Evolutionary conservation across 2,329 filamentous ascomycete genomes (phyloP).

Genomic region (Xylaria sp.): DNA sequence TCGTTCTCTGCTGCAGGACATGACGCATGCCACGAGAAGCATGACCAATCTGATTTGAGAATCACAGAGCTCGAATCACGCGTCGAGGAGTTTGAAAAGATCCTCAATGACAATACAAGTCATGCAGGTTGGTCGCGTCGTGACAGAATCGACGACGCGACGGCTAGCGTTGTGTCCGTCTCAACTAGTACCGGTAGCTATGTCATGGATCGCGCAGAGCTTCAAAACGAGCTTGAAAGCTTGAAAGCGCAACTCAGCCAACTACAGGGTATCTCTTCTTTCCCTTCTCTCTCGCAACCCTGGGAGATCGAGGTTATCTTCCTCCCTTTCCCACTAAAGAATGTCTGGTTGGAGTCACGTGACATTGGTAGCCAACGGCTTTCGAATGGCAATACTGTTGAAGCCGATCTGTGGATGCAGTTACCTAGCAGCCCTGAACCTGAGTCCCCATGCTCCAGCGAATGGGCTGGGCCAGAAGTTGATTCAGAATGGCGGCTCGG

Average conservation of each 20-base stretch:
- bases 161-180: conserved; percentile 60
- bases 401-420: conserved; percentile 66
- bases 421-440: conserved; percentile 62
- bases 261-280: conserved; percentile 63
- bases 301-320: conserved; percentile 83
- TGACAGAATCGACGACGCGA: conserved; percentile 57
- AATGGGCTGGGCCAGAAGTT: conserved; percentile 59
- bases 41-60: conserved; percentile 74
- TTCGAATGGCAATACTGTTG: conserved; percentile 47
- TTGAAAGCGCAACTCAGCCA: conserved; percentile 63
- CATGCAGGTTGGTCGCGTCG: conserved; percentile 50
- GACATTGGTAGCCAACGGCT: conserved; percentile 58
- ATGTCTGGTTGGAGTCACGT: conserved; percentile 63
- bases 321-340: conserved; percentile 73
- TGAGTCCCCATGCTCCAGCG: conserved; percentile 59
- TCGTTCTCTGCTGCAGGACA: conserved; percentile 75
- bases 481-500: conserved; percentile 73
- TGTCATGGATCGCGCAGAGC: conserved; percentile 56
- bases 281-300: conserved; percentile 71
- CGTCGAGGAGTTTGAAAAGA: conserved; percentile 69
- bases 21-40: conserved; percentile 75
- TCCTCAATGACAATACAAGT: conserved; percentile 60
- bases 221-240: conserved; percentile 62
- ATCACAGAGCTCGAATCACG: conserved; percentile 75
- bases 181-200: conserved; percentile 57